Evolutionary conservation across 2,329 filamentous ascomycete genomes (phyloP).

Genomic region (Ilyonectria mors-panacis): DNA sequence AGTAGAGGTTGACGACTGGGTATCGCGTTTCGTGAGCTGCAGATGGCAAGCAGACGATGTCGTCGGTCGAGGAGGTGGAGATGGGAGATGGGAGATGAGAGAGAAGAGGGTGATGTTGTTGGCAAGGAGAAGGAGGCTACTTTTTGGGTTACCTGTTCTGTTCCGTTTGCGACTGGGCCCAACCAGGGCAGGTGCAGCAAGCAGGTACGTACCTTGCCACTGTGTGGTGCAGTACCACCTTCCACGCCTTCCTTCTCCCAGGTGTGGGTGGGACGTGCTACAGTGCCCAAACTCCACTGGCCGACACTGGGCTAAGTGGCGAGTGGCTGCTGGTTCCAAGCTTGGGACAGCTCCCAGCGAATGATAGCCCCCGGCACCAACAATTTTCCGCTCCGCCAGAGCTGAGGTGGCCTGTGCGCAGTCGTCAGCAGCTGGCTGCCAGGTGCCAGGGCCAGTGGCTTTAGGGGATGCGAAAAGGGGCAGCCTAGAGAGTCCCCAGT

Average conservation of each 20-base stretch:
- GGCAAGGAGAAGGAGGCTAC: constrained; percentile 48
- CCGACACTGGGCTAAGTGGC: constrained; percentile 22
- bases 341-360: constrained; percentile 32
- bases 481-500: constrained; percentile 20
- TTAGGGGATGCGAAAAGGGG: constrained; percentile 27
- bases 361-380: constrained; percentile 32
- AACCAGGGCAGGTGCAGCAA: constrained; percentile 19
- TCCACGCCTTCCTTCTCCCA: constrained; percentile 11
- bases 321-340: constrained; percentile 14
- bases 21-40: constrained; percentile 45
- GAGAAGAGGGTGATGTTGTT: constrained; percentile 42
- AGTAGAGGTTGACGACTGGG: constrained; percentile 38
- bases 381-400: constrained; percentile 41
- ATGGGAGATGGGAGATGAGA: constrained; percentile 39
- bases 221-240: constrained; percentile 16
- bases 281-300: constrained; percentile 23
- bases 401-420: constrained; percentile 13
- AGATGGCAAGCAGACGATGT: constrained; percentile 46
- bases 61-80: constrained; percentile 42
- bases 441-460: constrained; percentile 7
- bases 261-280: constrained; percentile 27
- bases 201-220: constrained; percentile 29
- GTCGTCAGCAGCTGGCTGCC: constrained; percentile 7
- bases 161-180: constrained; percentile 44
- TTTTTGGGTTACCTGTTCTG: constrained; percentile 55